Base-by-base conservation (phyloP, 805 yeast species). In the Maudiozyma pseudohumilis region DNA sequence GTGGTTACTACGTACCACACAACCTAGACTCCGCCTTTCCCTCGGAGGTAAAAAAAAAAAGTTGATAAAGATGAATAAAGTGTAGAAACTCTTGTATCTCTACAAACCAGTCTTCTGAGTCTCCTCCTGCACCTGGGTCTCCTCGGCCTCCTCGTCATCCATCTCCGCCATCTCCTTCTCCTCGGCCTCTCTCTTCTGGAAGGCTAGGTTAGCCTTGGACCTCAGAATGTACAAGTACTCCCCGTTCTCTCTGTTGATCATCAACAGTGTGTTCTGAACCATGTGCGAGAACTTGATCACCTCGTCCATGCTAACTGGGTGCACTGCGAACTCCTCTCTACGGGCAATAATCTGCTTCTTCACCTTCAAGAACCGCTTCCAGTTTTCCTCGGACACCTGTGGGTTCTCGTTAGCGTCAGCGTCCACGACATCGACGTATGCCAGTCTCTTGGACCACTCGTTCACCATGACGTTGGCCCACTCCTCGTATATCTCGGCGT, bases 401-500 rank as follows among this genome's bases (percentile, higher is more conserved):
- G 60, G 64, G 22, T 62, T 68, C 13, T 53, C 56, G 10, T 39
- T 29, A 8, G 18, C 22, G 44, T 47, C 48, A 12, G 49, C 52
- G 17, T 48, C 55, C 7, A 54, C 52, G 13, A 56, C 55, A 29
- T 58, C 63, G 3, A 52, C 48, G 16, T 63, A 61, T 36, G 77
- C 69, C 51, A 81, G 67, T 40, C 74, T 70, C 36, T 72, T 70
- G 6, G 81, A 71, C 60, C 78, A 80, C 46, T 80, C 85, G 46
- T 63, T 68, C 38, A 80, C 67, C 21, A 82, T 68, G 6, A 75
- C 70, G 38, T 80, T 87, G 5, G 80, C 77, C 65, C 81, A 82
- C 43, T 81, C 81, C 55, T 81, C 88, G 52, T 77, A 70, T 0
- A 78, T 69, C 44, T 82, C 88, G 37, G 80, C 66, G 26, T 78